A percentile compares a stretch with the other conserved stretches of the same genome.
phyloP scores from a whole-genome alignment of 345 rosid genomes.

The Hevea brasiliensis region DNA sequence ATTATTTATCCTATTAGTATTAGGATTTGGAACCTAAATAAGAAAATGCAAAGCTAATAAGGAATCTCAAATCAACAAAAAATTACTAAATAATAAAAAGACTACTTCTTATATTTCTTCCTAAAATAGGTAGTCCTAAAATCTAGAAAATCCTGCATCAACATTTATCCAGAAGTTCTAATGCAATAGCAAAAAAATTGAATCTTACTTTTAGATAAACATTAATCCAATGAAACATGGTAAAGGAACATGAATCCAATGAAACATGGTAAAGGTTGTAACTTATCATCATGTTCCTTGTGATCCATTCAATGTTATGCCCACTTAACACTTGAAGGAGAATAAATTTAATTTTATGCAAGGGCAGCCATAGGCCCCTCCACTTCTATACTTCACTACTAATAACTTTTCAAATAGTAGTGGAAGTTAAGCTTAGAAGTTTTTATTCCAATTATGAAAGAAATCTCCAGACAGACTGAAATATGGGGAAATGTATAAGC shows the following conservation, averaged over 20 bases:
- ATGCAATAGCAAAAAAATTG: not conserved
- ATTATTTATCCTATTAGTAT: no score
- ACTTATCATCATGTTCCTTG: conserved; percentile 3
- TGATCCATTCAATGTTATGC: conserved; percentile 1
- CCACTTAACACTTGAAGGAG: conserved; percentile 1
- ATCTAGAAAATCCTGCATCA: no score
- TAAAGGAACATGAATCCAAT: conserved; percentile 1
- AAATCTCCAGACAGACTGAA: not conserved
- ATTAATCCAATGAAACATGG: not conserved
- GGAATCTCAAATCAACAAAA: no score
- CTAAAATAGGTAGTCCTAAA: no score
- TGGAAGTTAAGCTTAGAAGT: conserved; percentile 12
- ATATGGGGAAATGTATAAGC: not conserved
- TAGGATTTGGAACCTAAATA: no score
- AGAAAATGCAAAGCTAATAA: no score
- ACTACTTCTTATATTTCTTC: no score
- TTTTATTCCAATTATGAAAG: not conserved
- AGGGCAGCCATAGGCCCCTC: not conserved
- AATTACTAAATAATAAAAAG: no score
- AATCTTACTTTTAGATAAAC: not conserved
- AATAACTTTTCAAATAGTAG: conserved; percentile 4
- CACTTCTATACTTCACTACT: conserved; percentile 9
- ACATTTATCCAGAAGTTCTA: not conserved
- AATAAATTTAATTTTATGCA: not conserved
- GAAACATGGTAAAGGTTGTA: not conserved